Base-by-base conservation (phyloP, 306 rosid species). In the Aeschynomene evenia region DNA sequence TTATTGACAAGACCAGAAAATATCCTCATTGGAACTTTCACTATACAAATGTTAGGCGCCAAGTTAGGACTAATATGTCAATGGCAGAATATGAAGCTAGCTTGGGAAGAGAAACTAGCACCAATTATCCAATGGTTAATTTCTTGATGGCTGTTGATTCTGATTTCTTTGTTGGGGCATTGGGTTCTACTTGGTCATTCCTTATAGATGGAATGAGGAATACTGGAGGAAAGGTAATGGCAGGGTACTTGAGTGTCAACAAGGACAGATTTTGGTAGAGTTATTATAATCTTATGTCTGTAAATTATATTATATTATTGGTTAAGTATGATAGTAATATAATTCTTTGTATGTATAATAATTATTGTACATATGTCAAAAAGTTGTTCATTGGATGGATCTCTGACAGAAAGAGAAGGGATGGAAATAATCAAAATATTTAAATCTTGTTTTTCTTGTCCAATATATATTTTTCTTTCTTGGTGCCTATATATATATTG, bases 161-260 rank as follows among this genome's bases (percentile, higher is more conserved):
- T 4, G 97, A 94, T 74, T 91, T 87, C 55, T 91, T 85, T 39
- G 72, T 88, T 64, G 99, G 99, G 69, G 96, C 90, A 24, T 53
- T 94, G 89, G 99, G 99, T 29, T 94, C 99, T 12, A 84, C 95
- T 14, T 94, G 99, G 99, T 94, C 92, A 37, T 91, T 56, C 37
- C 96, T 94, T 7, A 87, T 88, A 49, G 99, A 94, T 77, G 99
- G 97, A 63, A 94, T 94, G 99, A 91, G 97, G 77, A 94, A 87
- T 34, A 91, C 99, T 0, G 99, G 95, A 8, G 99, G 99, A 1
- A 91, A 89, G 81, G 97, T 88, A 8, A 94, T 88, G 96, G 83
- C 99, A 54, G 99, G 96, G 29, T 94, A 82, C 79, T 85, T 91
- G 72, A 94, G 97, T 51, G 98, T 94, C 20, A 94, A 94, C 87